A percentile compares a stretch with the other conserved stretches of the same genome.
Conservation (phyloP, 169 alveolate genomes). For the Cryptosporidium sp. region DNA sequence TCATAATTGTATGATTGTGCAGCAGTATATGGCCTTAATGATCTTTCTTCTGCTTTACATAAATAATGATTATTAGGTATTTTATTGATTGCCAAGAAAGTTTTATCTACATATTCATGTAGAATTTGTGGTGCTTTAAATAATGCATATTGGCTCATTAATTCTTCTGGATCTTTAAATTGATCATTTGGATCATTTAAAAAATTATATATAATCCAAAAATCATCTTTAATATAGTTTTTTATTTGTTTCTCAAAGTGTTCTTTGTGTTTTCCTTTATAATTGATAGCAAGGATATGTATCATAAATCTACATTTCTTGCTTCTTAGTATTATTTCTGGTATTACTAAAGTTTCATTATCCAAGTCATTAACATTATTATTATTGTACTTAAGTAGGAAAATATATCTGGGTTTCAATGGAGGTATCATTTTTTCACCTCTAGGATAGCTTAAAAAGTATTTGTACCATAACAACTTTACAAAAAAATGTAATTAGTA, state of each 20-base stretch:
- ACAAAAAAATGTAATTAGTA: background rate
- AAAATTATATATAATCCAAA: constrained; percentile 34
- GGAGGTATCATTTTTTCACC: constrained; percentile 56
- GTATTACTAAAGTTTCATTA: background rate
- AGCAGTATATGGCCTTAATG: background rate
- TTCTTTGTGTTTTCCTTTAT: constrained; percentile 25
- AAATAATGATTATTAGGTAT: constrained; percentile 10
- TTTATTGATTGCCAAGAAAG: constrained; percentile 16
- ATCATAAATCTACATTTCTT: constrained; percentile 57
- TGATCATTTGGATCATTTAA: constrained; percentile 4
- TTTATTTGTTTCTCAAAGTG: background rate
- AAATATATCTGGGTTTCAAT: constrained; percentile 25
- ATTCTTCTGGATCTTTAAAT: background rate
- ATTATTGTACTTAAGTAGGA: constrained; percentile 13
- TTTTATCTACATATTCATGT: constrained; percentile 22
- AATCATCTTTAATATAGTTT: background rate
- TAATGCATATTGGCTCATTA: background rate
- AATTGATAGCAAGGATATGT: constrained; percentile 44
- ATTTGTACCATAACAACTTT: constrained; percentile 63
- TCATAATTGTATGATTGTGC: background rate
- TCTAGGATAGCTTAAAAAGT: constrained; percentile 20
- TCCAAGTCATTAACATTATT: background rate
- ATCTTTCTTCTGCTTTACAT: constrained; percentile 1
- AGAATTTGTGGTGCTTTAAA: background rate
- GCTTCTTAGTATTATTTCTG: constrained; percentile 13